Base-by-base conservation (phyloP, 208 protist species). In the Acanthamoeba rhysodes region DNA sequence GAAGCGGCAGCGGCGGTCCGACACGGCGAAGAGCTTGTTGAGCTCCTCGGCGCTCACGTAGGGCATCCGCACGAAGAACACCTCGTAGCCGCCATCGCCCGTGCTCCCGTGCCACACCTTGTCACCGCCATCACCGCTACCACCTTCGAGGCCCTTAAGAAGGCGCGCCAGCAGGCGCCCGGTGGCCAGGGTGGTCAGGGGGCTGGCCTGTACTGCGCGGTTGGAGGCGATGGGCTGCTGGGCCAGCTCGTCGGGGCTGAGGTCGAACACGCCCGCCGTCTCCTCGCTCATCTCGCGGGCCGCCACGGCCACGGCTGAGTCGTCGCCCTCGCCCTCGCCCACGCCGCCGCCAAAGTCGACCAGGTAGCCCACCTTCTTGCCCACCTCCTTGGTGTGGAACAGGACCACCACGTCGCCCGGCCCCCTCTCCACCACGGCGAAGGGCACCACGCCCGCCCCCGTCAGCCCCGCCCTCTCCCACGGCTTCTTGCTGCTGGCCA, bases 361-460 rank as follows among this genome's bases (percentile, higher is more conserved):
- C 6, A 88, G 80, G 45, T 88, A 88, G 80, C 80, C 80, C 80
- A 88, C 80, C 45, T 88, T 88, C 80, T 88, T 88, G 80, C 80
- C 80, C 45, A 24, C 80, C 16, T 10, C 24, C 80, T 88, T 88
- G 50, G 41, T 88, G 80, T 88, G 80, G 80, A 88, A 64, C 50
- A 88, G 45, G 24, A 88, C 70, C 29, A 27, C 12, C 29, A 80
- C 53, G 53, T 57, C 53, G 12, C 53, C 18, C 0, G 53, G 53
- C 53, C 41, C 68, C 68, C 18, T 62, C 57, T 76, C 68, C 24
- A 41, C 0, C 24, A 80, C 29, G 2, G 70, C 70, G 32, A 80
- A 80, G 12, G 70, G 70, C 70, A 80, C 70, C 70, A 80, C 70
- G 16, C 70, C 70, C 37, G 70, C 70, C 16, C 70, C 70, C 5